Evolutionary conservation across 2,329 filamentous ascomycete genomes (phyloP).

Genomic region (Microcera coccophila): DNA sequence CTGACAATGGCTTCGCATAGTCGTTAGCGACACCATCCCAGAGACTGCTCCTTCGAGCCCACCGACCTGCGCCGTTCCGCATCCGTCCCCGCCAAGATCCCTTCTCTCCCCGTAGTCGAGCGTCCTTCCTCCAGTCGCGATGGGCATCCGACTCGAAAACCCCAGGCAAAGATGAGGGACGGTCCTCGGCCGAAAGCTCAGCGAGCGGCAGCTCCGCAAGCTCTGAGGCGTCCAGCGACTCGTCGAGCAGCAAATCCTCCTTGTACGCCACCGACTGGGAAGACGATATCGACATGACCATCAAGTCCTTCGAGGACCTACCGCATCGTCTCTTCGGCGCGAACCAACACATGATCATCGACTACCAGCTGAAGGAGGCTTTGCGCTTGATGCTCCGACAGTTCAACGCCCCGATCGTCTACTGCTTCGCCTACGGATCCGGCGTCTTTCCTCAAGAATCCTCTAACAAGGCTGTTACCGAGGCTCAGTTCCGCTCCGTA

Average conservation of each 20-base stretch:
- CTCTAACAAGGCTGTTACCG: constrained; percentile 50
- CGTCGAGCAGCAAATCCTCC: constrained; percentile 29
- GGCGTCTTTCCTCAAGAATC: constrained; percentile 84
- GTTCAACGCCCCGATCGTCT: constrained; percentile 88
- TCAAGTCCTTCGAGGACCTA: constrained; percentile 43
- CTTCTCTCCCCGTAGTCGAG: constrained; percentile 6
- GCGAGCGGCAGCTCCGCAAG: constrained; percentile 5
- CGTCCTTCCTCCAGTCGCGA: constrained; percentile 8
- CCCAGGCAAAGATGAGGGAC: constrained; percentile 1
- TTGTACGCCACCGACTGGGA: constrained; percentile 42
- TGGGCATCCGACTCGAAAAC: constrained; percentile 21
- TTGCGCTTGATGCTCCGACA: constrained; percentile 84
- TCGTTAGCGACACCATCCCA: constrained; percentile 15
- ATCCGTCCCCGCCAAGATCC: constrained; percentile 6
- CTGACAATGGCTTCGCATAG: constrained; percentile 20
- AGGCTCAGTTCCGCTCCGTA: constrained; percentile 57
- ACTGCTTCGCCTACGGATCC: constrained; percentile 95
- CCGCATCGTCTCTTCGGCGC: constrained; percentile 67
- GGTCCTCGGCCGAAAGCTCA: constrained; percentile 6
- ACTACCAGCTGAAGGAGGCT: constrained; percentile 90
- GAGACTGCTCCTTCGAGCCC: constrained; percentile 17
- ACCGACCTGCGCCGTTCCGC: constrained; percentile 10
- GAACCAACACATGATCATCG: constrained; percentile 95
- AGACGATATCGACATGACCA: constrained; percentile 39
- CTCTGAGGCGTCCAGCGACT: constrained; percentile 5